Conservation (phyloP, 495 filamentous ascomycete genomes). For the Penicillium diatomitis region DNA sequence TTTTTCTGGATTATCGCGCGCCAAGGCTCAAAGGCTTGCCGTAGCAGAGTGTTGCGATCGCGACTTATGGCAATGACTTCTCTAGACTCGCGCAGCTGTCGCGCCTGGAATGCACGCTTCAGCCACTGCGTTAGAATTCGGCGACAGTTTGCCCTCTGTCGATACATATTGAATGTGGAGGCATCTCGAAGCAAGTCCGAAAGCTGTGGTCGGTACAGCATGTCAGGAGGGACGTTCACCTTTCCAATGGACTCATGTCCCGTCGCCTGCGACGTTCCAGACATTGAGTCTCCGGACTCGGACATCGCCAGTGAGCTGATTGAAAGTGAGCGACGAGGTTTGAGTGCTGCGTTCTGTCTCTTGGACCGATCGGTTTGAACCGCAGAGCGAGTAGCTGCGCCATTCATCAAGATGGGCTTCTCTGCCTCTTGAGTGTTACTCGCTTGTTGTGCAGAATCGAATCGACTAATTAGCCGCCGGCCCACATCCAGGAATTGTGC, state of each 20-base stretch:
- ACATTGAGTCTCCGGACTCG: slow-evolving; percentile 18
- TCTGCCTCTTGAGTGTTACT: slow-evolving; percentile 12
- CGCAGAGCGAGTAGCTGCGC: slow-evolving; percentile 23
- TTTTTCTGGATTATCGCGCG: slow-evolving; percentile 38
- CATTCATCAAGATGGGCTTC: slow-evolving; percentile 16
- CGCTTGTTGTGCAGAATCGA: slow-evolving; percentile 16
- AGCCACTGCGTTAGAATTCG: slow-evolving; percentile 46
- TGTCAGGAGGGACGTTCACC: slow-evolving; percentile 24
- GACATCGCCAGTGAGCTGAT: slow-evolving; percentile 17
- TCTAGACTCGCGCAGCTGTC: slow-evolving; percentile 37
- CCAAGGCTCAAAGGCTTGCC: slow-evolving; percentile 52
- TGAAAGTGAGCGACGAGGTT: slow-evolving; percentile 12
- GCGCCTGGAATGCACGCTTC: slow-evolving; percentile 37
- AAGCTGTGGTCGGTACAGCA: slow-evolving; percentile 43
- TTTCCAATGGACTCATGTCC: slow-evolving; percentile 21
- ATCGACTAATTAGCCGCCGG: slow-evolving; percentile 29
- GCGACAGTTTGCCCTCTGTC: slow-evolving; percentile 37
- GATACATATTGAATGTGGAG: slow-evolving; percentile 48
- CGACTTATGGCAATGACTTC: slow-evolving; percentile 39
- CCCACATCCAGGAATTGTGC: slow-evolving; percentile 38
- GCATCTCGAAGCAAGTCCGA: slow-evolving; percentile 51
- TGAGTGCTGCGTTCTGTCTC: slow-evolving; percentile 19
- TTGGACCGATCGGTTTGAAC: slow-evolving; percentile 31
- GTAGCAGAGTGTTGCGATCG: slow-evolving; percentile 44
- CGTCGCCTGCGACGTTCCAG: slow-evolving; percentile 15